Base-by-base conservation (phyloP, 2,329 filamentous ascomycete genomes). In the Talaromyces sp. region DNA sequence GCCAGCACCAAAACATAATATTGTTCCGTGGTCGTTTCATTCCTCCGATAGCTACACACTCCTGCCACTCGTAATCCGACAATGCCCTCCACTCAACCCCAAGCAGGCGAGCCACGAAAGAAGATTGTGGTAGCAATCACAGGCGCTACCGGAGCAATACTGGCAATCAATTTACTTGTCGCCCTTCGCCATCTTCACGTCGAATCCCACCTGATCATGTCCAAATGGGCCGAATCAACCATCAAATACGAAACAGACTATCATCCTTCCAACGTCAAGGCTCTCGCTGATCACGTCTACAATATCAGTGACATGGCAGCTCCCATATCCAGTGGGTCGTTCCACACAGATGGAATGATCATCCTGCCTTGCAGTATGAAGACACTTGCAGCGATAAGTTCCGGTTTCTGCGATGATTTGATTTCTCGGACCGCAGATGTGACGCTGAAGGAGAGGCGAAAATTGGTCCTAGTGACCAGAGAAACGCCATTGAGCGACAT, bases 331-430 rank as follows among this genome's bases (percentile, higher is more conserved):
- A 78, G 73, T 44, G 80, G 80, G 0, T 80, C 78, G 0, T 82
- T 78, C 67, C 72, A 69, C 44, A 71, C 75, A 8, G 72, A 77
- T 60, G 57, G 79, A 11, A 83, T 83, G 80, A 78, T 82, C 15
- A 67, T 82, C 1, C 75, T 78, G 0, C 79, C 76, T 0, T 83
- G 80, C 68, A 78, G 74, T 58, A 79, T 82, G 76, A 82, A 81
- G 66, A 81, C 80, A 0, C 71, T 82, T 4, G 77, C 79, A 0
- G 76, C 71, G 0, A 73, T 82, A 3, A 67, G 72, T 22, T 66
- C 70, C 1, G 80, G 79, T 0, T 77, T 74, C 60, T 75, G 76
- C 59, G 76, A 81, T 44, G 80, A 81, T 62, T 63, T 82, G 11
- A 80, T 82, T 33, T 71, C 77, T 0, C 70, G 79, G 0, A 76